Conservation (phyloP, 352 stramenopile genomes). For the Phytophthora pseudosyringae region DNA sequence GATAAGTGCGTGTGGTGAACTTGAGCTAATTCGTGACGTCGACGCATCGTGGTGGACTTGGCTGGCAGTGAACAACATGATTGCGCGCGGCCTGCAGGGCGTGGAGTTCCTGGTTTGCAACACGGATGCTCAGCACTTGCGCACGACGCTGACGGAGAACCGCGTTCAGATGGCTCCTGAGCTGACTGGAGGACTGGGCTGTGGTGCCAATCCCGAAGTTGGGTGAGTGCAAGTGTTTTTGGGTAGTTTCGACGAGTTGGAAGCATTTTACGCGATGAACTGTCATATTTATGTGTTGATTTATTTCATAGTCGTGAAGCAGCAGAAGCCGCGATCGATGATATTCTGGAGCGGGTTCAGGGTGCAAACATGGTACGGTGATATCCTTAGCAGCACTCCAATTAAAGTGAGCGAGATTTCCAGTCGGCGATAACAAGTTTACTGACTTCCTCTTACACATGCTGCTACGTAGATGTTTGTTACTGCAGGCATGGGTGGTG, state of each 20-base stretch:
- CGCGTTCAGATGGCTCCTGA: slow-evolving; percentile 90
- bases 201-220: slow-evolving; percentile 83
- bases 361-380: slow-evolving; percentile 82
- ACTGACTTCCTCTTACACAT: slow-evolving; percentile 1
- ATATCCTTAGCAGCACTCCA: neutral
- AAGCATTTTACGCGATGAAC: slow-evolving; percentile 1
- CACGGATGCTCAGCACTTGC: slow-evolving; percentile 91
- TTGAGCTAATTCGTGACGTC: neutral
- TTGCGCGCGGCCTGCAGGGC: slow-evolving; percentile 79
- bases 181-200: slow-evolving; percentile 83
- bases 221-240: slow-evolving; percentile 43
- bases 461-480: slow-evolving; percentile 79
- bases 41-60: neutral
- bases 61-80: slow-evolving; percentile 89
- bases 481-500: slow-evolving; percentile 86
- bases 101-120: slow-evolving; percentile 93
- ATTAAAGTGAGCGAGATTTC: neutral
- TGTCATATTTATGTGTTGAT: neutral
- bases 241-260: neutral
- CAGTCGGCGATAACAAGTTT: neutral
- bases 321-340: slow-evolving; percentile 77
- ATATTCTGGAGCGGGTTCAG: slow-evolving; percentile 87
- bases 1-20: neutral
- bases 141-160: slow-evolving; percentile 91
- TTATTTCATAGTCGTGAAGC: slow-evolving; percentile 60